Percentiles rank a stretch among this genome's conserved stretches.
Evolutionary conservation across 2,329 filamentous ascomycete species (phyloP).

Genomic region (Fusarium penzigii): DNA sequence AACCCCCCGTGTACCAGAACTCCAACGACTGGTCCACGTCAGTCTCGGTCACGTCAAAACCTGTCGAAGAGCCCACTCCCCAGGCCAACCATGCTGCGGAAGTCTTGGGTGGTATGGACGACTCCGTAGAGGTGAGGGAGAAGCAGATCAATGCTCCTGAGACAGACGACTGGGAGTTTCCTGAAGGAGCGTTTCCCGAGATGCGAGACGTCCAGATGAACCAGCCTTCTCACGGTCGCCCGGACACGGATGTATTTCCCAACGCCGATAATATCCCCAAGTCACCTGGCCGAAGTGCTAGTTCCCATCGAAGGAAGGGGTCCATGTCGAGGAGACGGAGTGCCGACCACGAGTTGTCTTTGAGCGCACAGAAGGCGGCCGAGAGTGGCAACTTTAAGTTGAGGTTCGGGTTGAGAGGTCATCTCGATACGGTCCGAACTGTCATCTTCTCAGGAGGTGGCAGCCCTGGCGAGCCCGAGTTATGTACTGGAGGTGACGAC

Average conservation of each 20-base stretch:
- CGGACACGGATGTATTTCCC: constrained; percentile 87
- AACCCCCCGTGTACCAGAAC: constrained; percentile 41
- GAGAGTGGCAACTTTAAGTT: constrained; percentile 87
- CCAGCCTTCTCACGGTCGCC: constrained; percentile 59
- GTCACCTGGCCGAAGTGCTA: constrained; percentile 70
- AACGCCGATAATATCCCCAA: constrained; percentile 78
- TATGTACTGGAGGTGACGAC: constrained; percentile 94
- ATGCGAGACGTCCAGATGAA: constrained; percentile 47
- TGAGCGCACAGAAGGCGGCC: constrained; percentile 57
- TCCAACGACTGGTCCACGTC: constrained; percentile 38
- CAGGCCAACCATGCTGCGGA: constrained; percentile 43
- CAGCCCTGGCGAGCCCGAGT: constrained; percentile 92
- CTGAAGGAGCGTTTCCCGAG: constrained; percentile 70
- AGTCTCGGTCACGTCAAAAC: constrained; percentile 36
- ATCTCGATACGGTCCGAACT: constrained; percentile 89
- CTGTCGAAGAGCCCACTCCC: constrained; percentile 36
- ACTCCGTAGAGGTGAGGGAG: constrained; percentile 46
- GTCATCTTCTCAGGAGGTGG: constrained; percentile 97
- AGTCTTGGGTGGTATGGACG: constrained; percentile 39
- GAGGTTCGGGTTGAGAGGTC: constrained; percentile 85
- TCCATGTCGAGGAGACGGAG: constrained; percentile 73
- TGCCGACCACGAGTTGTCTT: constrained; percentile 63
- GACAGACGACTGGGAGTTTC: constrained; percentile 88
- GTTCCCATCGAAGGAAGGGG: constrained; percentile 76
- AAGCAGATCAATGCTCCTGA: constrained; percentile 51